These are phyloP conservation scores for Pistacia vera DNA, from an alignment of 345 rosid species.

Conservation along the genomic window DNA sequence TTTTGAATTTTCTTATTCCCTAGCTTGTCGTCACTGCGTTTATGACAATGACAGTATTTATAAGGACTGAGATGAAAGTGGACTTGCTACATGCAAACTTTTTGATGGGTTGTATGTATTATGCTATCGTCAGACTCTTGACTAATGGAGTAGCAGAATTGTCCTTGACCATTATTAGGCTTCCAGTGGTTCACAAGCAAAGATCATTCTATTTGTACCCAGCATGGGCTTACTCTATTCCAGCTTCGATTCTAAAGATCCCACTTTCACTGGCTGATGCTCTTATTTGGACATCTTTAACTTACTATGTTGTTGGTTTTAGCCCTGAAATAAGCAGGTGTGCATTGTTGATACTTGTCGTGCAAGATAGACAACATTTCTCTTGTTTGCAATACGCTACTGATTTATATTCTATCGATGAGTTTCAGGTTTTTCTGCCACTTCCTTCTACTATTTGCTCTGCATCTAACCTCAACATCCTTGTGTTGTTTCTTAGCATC, in stretches of 20 bases:
- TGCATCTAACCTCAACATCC: slow-evolving; percentile 53
- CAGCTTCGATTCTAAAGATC: slow-evolving; percentile 44
- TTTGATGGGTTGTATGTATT: slow-evolving; percentile 43
- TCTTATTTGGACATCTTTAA: slow-evolving; percentile 40
- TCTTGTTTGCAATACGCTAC: neutral
- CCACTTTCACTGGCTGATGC: slow-evolving; percentile 47
- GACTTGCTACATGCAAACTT: slow-evolving; percentile 40
- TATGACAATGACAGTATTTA: slow-evolving; percentile 40
- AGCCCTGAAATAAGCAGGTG: slow-evolving; percentile 49
- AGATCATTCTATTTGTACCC: slow-evolving; percentile 41
- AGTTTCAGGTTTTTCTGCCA: slow-evolving; percentile 59
- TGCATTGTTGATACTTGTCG: neutral
- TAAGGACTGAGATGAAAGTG: slow-evolving; percentile 30
- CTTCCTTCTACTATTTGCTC: slow-evolving; percentile 48
- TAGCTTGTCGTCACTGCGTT: slow-evolving; percentile 38
- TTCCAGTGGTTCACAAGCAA: slow-evolving; percentile 51
- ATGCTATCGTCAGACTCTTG: slow-evolving; percentile 36
- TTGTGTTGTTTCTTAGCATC: slow-evolving; percentile 53
- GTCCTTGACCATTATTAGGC: slow-evolving; percentile 38
- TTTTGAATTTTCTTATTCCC: neutral
- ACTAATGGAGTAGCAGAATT: slow-evolving; percentile 55
- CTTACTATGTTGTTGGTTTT: slow-evolving; percentile 58
- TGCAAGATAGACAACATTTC: neutral
- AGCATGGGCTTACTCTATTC: slow-evolving; percentile 57
- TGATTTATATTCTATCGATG: neutral